Evolutionary conservation across 2,329 filamentous ascomycete genomes (phyloP).

Genomic region (Epichloe coenophiala): DNA sequence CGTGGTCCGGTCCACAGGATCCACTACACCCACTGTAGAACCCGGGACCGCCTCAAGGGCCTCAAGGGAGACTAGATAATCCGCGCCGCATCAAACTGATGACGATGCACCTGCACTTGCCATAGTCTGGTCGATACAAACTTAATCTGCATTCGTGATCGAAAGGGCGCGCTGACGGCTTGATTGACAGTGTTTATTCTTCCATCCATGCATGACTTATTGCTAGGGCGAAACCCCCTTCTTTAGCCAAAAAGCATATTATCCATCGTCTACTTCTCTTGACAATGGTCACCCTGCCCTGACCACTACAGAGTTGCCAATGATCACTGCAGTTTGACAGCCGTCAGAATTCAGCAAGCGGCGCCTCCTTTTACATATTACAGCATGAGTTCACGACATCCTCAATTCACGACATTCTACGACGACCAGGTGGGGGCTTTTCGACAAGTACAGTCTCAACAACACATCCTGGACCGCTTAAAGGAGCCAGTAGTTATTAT

Average conservation of each 20-base stretch:
- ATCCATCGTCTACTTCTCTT: not conserved
- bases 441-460: constrained; percentile 16
- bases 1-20: too few relatives aligned
- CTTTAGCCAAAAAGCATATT: not conserved
- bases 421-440: constrained; percentile 21
- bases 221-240: not conserved
- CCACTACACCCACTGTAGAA: too few relatives aligned
- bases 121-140: not conserved
- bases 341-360: constrained; percentile 2
- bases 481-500: constrained; percentile 23
- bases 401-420: constrained; percentile 21
- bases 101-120: constrained; percentile 1
- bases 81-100: constrained; percentile 4
- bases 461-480: constrained; percentile 17
- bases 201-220: not conserved
- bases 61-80: constrained; percentile 6
- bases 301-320: constrained; percentile 3
- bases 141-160: not conserved
- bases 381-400: constrained; percentile 22
- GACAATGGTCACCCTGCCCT: constrained; percentile 10
- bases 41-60: not conserved
- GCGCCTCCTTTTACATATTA: constrained; percentile 7
- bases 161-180: not conserved
- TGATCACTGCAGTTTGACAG: constrained; percentile 8
- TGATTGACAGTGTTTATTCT: not conserved